Conservation (phyloP, 2,329 filamentous ascomycete genomes). For the Pseudogymnoascus sp. region DNA sequence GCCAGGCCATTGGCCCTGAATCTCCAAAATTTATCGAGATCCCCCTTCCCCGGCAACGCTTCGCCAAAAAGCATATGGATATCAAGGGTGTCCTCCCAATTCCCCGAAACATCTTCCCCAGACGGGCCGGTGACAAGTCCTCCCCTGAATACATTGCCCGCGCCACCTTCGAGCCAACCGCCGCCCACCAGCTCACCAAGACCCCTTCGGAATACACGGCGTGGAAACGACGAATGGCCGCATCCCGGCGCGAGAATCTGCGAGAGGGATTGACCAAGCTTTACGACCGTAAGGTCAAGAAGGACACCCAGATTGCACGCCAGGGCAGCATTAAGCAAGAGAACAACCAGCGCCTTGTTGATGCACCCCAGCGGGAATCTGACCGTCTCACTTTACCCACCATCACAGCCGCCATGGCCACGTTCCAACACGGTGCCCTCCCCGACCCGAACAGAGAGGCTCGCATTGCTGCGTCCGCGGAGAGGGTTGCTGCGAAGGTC, state of each 20-base stretch:
- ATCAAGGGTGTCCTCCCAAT: slow-evolving; percentile 75
- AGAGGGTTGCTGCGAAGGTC: slow-evolving; percentile 34
- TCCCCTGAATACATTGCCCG: slow-evolving; percentile 49
- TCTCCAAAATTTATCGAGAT: slow-evolving; percentile 82
- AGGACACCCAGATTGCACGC: slow-evolving; percentile 29
- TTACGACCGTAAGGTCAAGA: slow-evolving; percentile 51
- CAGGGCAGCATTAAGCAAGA: slow-evolving; percentile 40
- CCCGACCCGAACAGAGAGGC: slow-evolving; percentile 55
- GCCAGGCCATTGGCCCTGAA: slow-evolving; percentile 60
- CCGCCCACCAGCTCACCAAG: slow-evolving; percentile 13
- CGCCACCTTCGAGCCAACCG: slow-evolving; percentile 46
- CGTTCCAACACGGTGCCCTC: slow-evolving; percentile 41
- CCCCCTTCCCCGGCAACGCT: slow-evolving; percentile 60
- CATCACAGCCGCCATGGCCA: slow-evolving; percentile 43
- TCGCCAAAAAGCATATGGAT: slow-evolving; percentile 33
- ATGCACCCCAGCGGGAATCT: slow-evolving; percentile 62
- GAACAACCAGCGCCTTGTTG: slow-evolving; percentile 39
- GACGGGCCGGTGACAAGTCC: slow-evolving; percentile 50
- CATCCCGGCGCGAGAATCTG: slow-evolving; percentile 61
- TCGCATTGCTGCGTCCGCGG: slow-evolving; percentile 39
- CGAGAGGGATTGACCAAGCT: slow-evolving; percentile 62
- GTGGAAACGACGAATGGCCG: slow-evolving; percentile 69
- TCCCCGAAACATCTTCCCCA: slow-evolving; percentile 70
- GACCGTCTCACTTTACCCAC: slow-evolving; percentile 67
- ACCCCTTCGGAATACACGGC: slow-evolving; percentile 28